Percentiles rank a stretch among this genome's conserved stretches.
These are phyloP conservation scores for Salix caprea DNA, from an alignment of 345 rosid species.

Conservation along the genomic window DNA sequence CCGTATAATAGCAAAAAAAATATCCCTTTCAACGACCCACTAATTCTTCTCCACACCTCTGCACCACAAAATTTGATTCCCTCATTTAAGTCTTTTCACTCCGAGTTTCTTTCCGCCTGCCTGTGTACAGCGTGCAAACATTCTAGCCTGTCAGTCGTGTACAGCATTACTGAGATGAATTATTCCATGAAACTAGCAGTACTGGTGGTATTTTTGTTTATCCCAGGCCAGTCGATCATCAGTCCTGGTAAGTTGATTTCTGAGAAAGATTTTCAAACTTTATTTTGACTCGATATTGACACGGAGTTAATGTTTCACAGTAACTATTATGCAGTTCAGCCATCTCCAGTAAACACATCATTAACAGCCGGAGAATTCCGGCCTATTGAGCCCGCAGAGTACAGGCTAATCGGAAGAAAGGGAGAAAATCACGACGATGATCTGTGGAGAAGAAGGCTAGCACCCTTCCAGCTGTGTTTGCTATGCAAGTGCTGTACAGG, in stretches of 20 bases:
- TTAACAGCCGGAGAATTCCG: background rate
- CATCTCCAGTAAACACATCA: background rate
- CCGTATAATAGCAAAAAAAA: constrained; percentile 5
- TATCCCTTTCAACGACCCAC: constrained; percentile 1
- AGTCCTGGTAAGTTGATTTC: background rate
- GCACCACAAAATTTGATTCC: constrained; percentile 6
- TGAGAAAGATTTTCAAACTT: background rate
- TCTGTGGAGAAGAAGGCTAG: constrained; percentile 20
- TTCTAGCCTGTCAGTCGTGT: background rate
- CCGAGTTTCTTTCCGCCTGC: background rate
- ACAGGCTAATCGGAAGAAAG: background rate
- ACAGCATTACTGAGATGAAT: background rate
- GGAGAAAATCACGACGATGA: background rate
- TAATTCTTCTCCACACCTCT: background rate
- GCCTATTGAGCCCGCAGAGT: background rate
- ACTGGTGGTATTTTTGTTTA: background rate
- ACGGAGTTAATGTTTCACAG: background rate
- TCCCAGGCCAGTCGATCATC: background rate
- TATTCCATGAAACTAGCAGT: background rate
- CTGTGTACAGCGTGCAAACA: background rate
- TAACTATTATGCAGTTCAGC: constrained; percentile 1
- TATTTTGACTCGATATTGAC: background rate
- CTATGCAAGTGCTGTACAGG: constrained; percentile 59
- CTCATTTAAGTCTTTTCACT: background rate
- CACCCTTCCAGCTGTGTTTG: constrained; percentile 61